Base-by-base conservation (phyloP, 2,329 filamentous ascomycete species). In the Botrytis medusae region DNA sequence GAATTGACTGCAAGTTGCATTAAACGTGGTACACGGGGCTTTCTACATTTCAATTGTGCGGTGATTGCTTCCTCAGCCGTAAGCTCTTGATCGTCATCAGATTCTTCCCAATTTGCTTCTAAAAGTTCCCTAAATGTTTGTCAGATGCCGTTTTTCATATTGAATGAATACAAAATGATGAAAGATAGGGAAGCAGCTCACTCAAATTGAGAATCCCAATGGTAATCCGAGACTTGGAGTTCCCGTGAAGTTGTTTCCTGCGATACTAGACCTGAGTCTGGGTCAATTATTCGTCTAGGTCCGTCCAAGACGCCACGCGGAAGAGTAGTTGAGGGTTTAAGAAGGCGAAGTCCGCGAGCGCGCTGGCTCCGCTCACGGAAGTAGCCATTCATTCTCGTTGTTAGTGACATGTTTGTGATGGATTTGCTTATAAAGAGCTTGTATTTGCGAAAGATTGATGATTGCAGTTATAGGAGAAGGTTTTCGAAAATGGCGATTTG, bases 231-330 rank as follows among this genome's bases (percentile, higher is more conserved):
- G 16, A 57, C 34, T 29, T 68, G 46, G 22, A 54, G 48, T 54
- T 68, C 64, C 25, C 64, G 46, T 14, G 48, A 29, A 22, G 46
- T 57, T 54, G 64, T 68, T 54, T 68, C 64, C 16, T 57, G 25
- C 3, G 46, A 68, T 22, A 68, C 64, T 32, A 22, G 64, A 6
- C 64, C 64, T 1, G 64, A 68, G 14, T 68, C 48, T n/a, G 64
- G 46, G 29, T 68, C 64, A 42, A 68, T 16, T 14, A 68, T 18
- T 4, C 64, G 64, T 32, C 34, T 57, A 20, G 64, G 46, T 12
- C 46, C 64, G 57, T 16, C 34, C 40, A 68, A 32, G 8, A 68
- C 25, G 18, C 46, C 25, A 14, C 64, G 64, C 7, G 64, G 34
- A 7, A 68, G 16, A 32, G 25, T 14, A 57, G 34, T n/a, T 42